These are phyloP conservation scores for Phaeomoniella chlamydospora DNA, from an alignment of 2,329 filamentous ascomycete species.

Conservation along the genomic window DNA sequence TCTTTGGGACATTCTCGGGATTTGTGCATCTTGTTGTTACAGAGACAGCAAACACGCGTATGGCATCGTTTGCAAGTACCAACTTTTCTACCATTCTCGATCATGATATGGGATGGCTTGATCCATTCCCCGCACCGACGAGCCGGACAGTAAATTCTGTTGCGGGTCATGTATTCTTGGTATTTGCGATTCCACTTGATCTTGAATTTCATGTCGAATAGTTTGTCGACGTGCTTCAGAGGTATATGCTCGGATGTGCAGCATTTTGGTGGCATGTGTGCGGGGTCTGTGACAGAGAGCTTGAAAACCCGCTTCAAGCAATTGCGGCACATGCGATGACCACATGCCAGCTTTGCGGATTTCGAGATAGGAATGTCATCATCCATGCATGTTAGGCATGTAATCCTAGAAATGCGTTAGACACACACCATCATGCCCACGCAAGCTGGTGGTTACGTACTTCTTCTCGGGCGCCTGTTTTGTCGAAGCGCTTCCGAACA, in stretches of 20 bases:
- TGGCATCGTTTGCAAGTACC: slow-evolving; percentile 59
- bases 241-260: slow-evolving; percentile 62
- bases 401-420: slow-evolving; percentile 33
- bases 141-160: slow-evolving; percentile 64
- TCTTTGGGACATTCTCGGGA: slow-evolving; percentile 52
- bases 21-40: slow-evolving; percentile 61
- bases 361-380: slow-evolving; percentile 50
- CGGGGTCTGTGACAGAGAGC: slow-evolving; percentile 60
- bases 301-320: slow-evolving; percentile 65
- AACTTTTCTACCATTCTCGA: slow-evolving; percentile 43
- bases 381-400: slow-evolving; percentile 57
- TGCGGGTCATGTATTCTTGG: slow-evolving; percentile 57
- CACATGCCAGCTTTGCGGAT: slow-evolving; percentile 59
- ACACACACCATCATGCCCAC: too few relatives aligned
- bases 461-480: slow-evolving; percentile 4
- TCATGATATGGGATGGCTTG: slow-evolving; percentile 52
- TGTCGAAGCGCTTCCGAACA: slow-evolving; percentile 5
- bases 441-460: slow-evolving; percentile 4
- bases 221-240: slow-evolving; percentile 57
- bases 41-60: slow-evolving; percentile 59
- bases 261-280: slow-evolving; percentile 74
- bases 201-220: slow-evolving; percentile 65
- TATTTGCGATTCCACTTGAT: slow-evolving; percentile 68
- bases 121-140: slow-evolving; percentile 68
- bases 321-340: slow-evolving; percentile 65